phyloP scores from a whole-genome alignment of 1,139 yeast genomes.

The Sugiyamaella neomexicana region DNA sequence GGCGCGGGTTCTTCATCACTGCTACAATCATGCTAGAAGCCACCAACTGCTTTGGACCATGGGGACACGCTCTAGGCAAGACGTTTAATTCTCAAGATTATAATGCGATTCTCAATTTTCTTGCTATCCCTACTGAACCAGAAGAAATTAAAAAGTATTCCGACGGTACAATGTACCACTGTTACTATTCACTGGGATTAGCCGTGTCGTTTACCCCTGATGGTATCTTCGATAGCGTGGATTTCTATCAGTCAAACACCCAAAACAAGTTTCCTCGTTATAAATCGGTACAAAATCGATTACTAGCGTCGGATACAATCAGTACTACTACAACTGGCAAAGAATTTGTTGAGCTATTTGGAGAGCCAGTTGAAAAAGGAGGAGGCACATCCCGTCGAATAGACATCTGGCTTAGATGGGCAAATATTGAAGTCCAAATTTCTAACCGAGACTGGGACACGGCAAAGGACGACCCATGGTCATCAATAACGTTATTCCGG shows the following conservation, averaged over 20 bases:
- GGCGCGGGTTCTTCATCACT: not conserved
- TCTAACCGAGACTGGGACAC: constrained; percentile 33
- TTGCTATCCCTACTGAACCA: not conserved
- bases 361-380: constrained; percentile 36
- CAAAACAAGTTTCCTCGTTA: constrained; percentile 13
- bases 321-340: constrained; percentile 27
- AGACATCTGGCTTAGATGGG: constrained; percentile 37
- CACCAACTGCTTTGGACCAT: not conserved
- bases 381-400: constrained; percentile 30
- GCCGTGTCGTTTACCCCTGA: constrained; percentile 26
- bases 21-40: not conserved
- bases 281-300: constrained; percentile 18
- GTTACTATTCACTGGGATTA: constrained; percentile 30
- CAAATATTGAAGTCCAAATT: constrained; percentile 31
- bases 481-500: constrained; percentile 23
- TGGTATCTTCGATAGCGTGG: constrained; percentile 29
- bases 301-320: constrained; percentile 25
- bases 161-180: constrained; percentile 28
- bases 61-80: constrained; percentile 5
- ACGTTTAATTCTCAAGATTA: not conserved
- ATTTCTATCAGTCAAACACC: constrained; percentile 28
- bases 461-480: constrained; percentile 31
- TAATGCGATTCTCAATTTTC: not conserved
- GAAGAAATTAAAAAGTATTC: constrained; percentile 22
- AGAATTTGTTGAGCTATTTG: constrained; percentile 31